These are phyloP conservation scores for Golubevia sp. DNA, from an alignment of 1,284 basidiomycete species.

Conservation along the genomic window DNA sequence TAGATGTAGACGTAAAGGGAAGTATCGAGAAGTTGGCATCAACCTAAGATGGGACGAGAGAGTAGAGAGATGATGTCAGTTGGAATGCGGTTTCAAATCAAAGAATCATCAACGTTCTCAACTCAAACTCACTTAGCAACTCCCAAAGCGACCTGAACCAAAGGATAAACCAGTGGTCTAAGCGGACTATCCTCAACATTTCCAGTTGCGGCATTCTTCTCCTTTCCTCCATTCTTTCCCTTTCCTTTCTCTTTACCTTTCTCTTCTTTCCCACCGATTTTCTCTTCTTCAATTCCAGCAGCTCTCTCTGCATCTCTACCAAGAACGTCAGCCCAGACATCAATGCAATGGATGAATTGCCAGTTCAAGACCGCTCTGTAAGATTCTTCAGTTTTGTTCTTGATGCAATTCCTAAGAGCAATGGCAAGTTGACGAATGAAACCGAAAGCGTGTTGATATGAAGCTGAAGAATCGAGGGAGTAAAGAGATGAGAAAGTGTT, in stretches of 20 bases:
- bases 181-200: slow-evolving; percentile 74
- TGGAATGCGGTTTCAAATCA: slow-evolving; percentile 1
- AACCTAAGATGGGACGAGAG: slow-evolving; percentile 68
- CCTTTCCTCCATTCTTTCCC: slow-evolving; percentile 34
- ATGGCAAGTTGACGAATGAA: slow-evolving; percentile 96
- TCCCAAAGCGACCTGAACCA: slow-evolving; percentile 91
- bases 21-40: slow-evolving; percentile 78
- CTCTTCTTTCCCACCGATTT: slow-evolving; percentile 9
- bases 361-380: slow-evolving; percentile 71
- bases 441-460: slow-evolving; percentile 92
- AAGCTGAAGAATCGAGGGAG: slow-evolving; percentile 70
- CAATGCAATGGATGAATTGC: slow-evolving; percentile 94
- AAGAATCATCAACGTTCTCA: slow-evolving; percentile 5
- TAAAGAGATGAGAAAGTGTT: slow-evolving; percentile 94
- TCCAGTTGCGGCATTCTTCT: slow-evolving; percentile 67
- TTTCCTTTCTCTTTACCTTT: slow-evolving; percentile 5
- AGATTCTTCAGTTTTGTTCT: slow-evolving; percentile 69
- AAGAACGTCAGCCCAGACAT: slow-evolving; percentile 88
- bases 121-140: slow-evolving; percentile 75
- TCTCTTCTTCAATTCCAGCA: not conserved
- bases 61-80: not conserved
- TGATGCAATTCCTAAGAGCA: slow-evolving; percentile 87
- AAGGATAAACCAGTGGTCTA: slow-evolving; percentile 86
- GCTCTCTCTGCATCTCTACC: slow-evolving; percentile 35
- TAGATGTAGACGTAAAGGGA: slow-evolving; percentile 78